phyloP scores from a whole-genome alignment of 2,329 filamentous ascomycete genomes.

The Phaeoacremonium minimum region DNA sequence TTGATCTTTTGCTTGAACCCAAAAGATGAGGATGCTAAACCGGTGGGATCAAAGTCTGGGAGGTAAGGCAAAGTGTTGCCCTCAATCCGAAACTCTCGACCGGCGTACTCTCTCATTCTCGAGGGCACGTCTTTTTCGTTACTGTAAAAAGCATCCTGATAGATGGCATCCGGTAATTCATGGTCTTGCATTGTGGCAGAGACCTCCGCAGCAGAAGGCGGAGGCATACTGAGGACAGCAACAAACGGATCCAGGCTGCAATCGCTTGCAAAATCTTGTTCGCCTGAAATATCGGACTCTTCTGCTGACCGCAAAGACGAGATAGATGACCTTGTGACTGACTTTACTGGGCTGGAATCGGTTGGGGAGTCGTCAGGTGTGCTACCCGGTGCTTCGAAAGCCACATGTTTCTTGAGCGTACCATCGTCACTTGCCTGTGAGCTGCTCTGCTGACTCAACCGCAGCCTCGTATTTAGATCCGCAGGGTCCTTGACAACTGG shows the following conservation, averaged over 20 bases:
- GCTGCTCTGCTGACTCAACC: constrained; percentile 61
- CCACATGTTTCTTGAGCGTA: constrained; percentile 25
- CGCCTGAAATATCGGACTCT: not conserved
- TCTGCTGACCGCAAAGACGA: not conserved
- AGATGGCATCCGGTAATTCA: constrained; percentile 64
- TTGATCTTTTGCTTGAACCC: constrained; percentile 44
- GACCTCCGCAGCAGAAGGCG: constrained; percentile 38
- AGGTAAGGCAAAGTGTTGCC: constrained; percentile 75
- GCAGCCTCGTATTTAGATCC: constrained; percentile 57
- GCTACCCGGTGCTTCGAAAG: constrained; percentile 20
- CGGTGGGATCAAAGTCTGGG: constrained; percentile 68
- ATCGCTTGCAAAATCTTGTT: not conserved
- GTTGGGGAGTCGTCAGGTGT: constrained; percentile 3
- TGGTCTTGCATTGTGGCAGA: constrained; percentile 51
- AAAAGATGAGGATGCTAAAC: constrained; percentile 48
- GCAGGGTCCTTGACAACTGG: constrained; percentile 74
- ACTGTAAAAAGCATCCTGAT: constrained; percentile 83
- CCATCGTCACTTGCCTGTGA: constrained; percentile 44
- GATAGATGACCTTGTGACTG: no score
- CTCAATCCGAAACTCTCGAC: constrained; percentile 75
- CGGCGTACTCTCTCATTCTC: constrained; percentile 76
- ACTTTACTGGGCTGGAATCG: not conserved
- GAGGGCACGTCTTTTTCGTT: constrained; percentile 78
- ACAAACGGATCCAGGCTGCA: constrained; percentile 19
- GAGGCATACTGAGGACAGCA: constrained; percentile 21